Base-by-base conservation (phyloP, 306 rosid genomes). In the Casuarina equisetifolia region DNA sequence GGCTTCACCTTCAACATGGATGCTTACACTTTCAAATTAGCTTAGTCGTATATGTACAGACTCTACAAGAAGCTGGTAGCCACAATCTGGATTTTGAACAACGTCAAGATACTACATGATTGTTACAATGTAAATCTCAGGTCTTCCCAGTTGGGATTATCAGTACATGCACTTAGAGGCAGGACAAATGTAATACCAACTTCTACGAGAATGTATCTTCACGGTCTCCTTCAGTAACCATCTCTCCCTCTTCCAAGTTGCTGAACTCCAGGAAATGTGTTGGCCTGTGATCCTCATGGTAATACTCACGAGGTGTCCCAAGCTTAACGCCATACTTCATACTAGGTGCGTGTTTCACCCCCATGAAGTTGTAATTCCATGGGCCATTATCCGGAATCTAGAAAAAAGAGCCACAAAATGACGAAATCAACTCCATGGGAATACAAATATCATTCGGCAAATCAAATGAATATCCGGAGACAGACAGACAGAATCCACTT, bases 281-380 rank as follows among this genome's bases (percentile, higher is more conserved):
- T 16, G 99, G 99, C 75, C 99, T 76, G 81, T 96, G 99, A 74
- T 96, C 99, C 84, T 96, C 98, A 19, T 96, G 89, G 51, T 96
- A 96, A 84, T 90, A 96, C 69, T 92, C 98, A 40, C 96, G 86
- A 0, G 99, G 97, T 1, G 94, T 87, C 54, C 98, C 99, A 11
- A 96, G 96, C 90, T 90, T 92, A 75, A 90, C 91, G 35, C 97
- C 98, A 7, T 88, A 96, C 86, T 86, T 92, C 99, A 96, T 96
- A 52, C 94, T 86, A 0, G 97, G 89, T 1, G 99, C 89, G 46
- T 96, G 99, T 75, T 96, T 96, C 81, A 92, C 98, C 42, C 98
- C 99, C 97, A 92, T 92, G 90, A 96, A 96, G 80, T 96, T 96
- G 84, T 90, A 96, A 85, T 96, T 96, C 99, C 99, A 96, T 16